Base-by-base conservation (phyloP, 2,329 filamentous ascomycete genomes). In the Xylaria sp. region DNA sequence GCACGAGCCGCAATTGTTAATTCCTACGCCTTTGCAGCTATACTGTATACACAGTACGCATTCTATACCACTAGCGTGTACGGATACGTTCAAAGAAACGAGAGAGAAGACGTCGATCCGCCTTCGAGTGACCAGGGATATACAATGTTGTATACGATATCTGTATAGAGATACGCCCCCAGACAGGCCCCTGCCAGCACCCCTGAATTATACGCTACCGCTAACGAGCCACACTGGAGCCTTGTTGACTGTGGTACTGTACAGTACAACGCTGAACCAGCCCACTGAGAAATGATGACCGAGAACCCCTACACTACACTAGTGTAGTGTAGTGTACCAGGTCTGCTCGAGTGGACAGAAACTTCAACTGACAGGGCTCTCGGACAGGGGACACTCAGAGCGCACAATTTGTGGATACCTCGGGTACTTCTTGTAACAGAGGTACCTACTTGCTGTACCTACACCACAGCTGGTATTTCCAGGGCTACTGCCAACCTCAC, bases 181-280 rank as follows among this genome's bases (percentile, higher is more conserved):
- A 15, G 13, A n/a, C 54, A 3, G 11, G 2, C 56, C 66, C 67
- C 36, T 61, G 67, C 50, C 42, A 61, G 15, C 57, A 63, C 72
- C 63, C 72, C 66, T 66, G 64, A 61, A 71, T 68, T 71, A 71
- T 69, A 72, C 72, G 70, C 69, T 69, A 68, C 72, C 71, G 70
- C 71, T 57, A 69, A 68, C 59, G 71, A 73, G 70, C 71, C 70
- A 73, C 66, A 73, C 66, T 70, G 68, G 69, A 71, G 68, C 65
- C 64, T 72, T 68, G 65, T 69, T 69, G 67, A 72, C 69, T 73
- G 72, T 72, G 55, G 20, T 60, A 60, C 45, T 27, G 61, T 61
- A 60, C 45, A 33, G 61, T 61, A 75, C 72, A 67, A 73, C 69
- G 68, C 65, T 69, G 60, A 68, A 69, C 65, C 71, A 69, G 72